Base-by-base conservation (phyloP, 2,329 filamentous ascomycete species). In the Talaromyces verruculosus region DNA sequence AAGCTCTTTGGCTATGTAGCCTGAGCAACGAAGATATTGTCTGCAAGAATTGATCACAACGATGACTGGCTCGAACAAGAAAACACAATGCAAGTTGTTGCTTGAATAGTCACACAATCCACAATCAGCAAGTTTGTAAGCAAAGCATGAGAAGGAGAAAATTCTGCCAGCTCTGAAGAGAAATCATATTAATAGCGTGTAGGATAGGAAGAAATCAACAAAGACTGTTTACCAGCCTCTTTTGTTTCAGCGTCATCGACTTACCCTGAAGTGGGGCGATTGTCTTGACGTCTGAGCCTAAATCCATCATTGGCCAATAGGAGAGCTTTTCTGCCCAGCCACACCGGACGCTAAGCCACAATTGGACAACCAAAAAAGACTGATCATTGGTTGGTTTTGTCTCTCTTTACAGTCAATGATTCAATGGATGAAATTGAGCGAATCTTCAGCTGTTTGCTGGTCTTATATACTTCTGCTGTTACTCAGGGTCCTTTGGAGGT, bases 151-250 rank as follows among this genome's bases (percentile, higher is more conserved):
- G 19, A 33, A 22, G 11, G 17, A 37, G 5, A 5, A 37, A 13
- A 1, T 2, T 7, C n/a, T 22, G n/a, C 30, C 7, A n/a, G 30
- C n/a, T 37, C n/a, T 37, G 30, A 15, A 35, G 8, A 57, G 53
- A 57, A 37, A 25, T 22, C 33, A 22, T 57, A 35, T 53, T 30
- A 53, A 53, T 37, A 57, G 33, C 30, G n/a, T 5, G 10, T 47
- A 5, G 5, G 1, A 15, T 28, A 22, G 45, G 6, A 22, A n/a
- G 13, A 51, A 37, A 57, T 35, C 53, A 55, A 55, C 51, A 57
- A 5, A 4, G 53, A 28, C 8, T 60, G 37, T 43, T 33, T 45
- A 60, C 62, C 62, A 64, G 62, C 62, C 62, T 47, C 62, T 58
- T 37, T 33, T 39, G 37, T 47, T 63, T 58, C 28, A 8, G 30